These are phyloP conservation scores for Harrya chromipes DNA, from an alignment of 768 basidiomycete species.

Conservation along the genomic window DNA sequence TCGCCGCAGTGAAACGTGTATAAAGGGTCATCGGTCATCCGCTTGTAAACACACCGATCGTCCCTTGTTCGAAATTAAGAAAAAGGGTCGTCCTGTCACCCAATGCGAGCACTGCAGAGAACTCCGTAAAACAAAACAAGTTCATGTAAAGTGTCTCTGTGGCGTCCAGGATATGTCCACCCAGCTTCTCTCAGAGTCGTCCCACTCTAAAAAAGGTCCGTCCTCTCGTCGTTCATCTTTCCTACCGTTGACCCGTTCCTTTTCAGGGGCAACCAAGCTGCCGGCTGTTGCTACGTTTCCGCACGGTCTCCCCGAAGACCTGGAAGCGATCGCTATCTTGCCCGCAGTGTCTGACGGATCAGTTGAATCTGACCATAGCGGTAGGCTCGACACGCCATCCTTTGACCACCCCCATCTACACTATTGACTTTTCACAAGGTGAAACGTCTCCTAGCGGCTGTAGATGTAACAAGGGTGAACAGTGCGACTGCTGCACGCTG, in stretches of 20 bases:
- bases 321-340: slow-evolving; percentile 49
- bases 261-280: slow-evolving; percentile 54
- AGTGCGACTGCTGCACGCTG: slow-evolving; percentile 59
- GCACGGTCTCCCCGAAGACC: slow-evolving; percentile 66
- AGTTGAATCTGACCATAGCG: slow-evolving; percentile 62
- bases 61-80: slow-evolving; percentile 79
- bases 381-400: slow-evolving; percentile 54
- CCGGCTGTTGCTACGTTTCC: slow-evolving; percentile 77
- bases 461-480: slow-evolving; percentile 41
- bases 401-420: slow-evolving; percentile 35
- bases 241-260: slow-evolving; percentile 43
- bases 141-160: slow-evolving; percentile 44
- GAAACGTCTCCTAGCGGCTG: slow-evolving; percentile 45
- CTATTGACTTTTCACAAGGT: slow-evolving; percentile 49
- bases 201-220: slow-evolving; percentile 63
- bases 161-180: slow-evolving; percentile 36
- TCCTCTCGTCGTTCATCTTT: slow-evolving; percentile 11
- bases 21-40: slow-evolving; percentile 91
- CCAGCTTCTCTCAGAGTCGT: slow-evolving; percentile 19
- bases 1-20: slow-evolving; percentile 75
- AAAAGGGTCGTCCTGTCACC: slow-evolving; percentile 56
- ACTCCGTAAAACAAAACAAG: slow-evolving; percentile 44
- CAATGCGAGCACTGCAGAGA: slow-evolving; percentile 53
- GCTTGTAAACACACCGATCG: slow-evolving; percentile 86
- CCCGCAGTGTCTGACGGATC: slow-evolving; percentile 45